Conservation (phyloP, 1,284 basidiomycete genomes). For the Quambalaria eucalypti region DNA sequence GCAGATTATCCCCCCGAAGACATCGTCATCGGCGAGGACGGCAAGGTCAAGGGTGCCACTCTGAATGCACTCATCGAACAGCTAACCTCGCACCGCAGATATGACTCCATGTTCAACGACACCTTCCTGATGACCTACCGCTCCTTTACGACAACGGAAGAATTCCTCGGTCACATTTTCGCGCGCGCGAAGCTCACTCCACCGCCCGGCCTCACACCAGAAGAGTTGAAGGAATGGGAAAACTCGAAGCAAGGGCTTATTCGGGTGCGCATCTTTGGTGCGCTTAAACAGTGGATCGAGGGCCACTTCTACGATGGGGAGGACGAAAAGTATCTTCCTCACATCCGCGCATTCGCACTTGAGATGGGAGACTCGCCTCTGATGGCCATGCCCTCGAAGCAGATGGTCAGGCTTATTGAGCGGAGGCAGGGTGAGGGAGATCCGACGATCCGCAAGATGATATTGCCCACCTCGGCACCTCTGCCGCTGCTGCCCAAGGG, state of each 20-base stretch:
- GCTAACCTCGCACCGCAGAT: slow-evolving; percentile 65
- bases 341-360: slow-evolving; percentile 44
- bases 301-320: slow-evolving; percentile 46
- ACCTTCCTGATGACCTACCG: slow-evolving; percentile 96
- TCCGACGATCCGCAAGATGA: slow-evolving; percentile 35
- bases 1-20: slow-evolving; percentile 70
- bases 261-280: slow-evolving; percentile 51
- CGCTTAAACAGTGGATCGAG: slow-evolving; percentile 50
- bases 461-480: slow-evolving; percentile 47
- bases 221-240: slow-evolving; percentile 71
- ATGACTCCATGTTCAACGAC: slow-evolving; percentile 71
- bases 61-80: slow-evolving; percentile 75
- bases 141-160: slow-evolving; percentile 78
- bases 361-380: slow-evolving; percentile 39
- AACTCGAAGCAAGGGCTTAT: slow-evolving; percentile 82
- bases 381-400: slow-evolving; percentile 31
- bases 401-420: slow-evolving; percentile 47
- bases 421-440: slow-evolving; percentile 35
- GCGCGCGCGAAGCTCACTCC: slow-evolving; percentile 71
- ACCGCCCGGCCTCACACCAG: slow-evolving; percentile 60
- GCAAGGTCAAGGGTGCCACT: slow-evolving; percentile 71
- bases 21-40: slow-evolving; percentile 66
- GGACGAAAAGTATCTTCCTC: slow-evolving; percentile 43
- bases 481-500: slow-evolving; percentile 65
- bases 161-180: slow-evolving; percentile 76